phyloP scores from a whole-genome alignment of 2,329 filamentous ascomycete genomes.

The Diatrype stigma region DNA sequence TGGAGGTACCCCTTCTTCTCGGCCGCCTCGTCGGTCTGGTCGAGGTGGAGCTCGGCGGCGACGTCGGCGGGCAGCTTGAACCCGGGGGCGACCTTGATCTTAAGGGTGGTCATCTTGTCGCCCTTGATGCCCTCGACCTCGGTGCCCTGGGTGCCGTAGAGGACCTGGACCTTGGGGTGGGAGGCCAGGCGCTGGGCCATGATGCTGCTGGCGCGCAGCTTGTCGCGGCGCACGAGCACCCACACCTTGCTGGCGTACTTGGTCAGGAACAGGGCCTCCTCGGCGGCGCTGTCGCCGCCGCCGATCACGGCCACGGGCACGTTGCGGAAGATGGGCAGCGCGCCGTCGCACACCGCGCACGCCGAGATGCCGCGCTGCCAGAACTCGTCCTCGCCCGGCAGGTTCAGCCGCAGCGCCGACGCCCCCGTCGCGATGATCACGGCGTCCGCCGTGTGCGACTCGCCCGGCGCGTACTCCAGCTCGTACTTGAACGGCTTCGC shows the following conservation, averaged over 20 bases:
- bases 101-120: slow-evolving; percentile 76
- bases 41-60: no score
- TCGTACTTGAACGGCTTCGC: slow-evolving; percentile 86
- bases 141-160: slow-evolving; percentile 75
- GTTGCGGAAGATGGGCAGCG: slow-evolving; percentile 94
- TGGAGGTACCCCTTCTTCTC: slow-evolving; percentile 78
- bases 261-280: slow-evolving; percentile 95
- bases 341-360: slow-evolving; percentile 96
- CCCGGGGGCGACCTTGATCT: slow-evolving; percentile 55
- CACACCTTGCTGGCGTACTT: slow-evolving; percentile 97
- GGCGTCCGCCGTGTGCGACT: slow-evolving; percentile 83
- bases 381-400: slow-evolving; percentile 88
- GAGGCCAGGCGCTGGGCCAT: slow-evolving; percentile 82
- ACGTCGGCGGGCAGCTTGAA: no score
- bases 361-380: slow-evolving; percentile 97
- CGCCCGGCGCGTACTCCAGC: slow-evolving; percentile 80
- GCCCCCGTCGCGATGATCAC: slow-evolving; percentile 95
- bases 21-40: slow-evolving; percentile 53
- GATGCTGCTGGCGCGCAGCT: slow-evolving; percentile 81
- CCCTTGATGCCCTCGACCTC: slow-evolving; percentile 86
- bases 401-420: slow-evolving; percentile 76
- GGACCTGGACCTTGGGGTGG: slow-evolving; percentile 87
- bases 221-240: slow-evolving; percentile 83
- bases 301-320: slow-evolving; percentile 95
- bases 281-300: slow-evolving; percentile 92